Base-by-base conservation (phyloP, 148 eudicot species). In the Fagopyrum esculentum region DNA sequence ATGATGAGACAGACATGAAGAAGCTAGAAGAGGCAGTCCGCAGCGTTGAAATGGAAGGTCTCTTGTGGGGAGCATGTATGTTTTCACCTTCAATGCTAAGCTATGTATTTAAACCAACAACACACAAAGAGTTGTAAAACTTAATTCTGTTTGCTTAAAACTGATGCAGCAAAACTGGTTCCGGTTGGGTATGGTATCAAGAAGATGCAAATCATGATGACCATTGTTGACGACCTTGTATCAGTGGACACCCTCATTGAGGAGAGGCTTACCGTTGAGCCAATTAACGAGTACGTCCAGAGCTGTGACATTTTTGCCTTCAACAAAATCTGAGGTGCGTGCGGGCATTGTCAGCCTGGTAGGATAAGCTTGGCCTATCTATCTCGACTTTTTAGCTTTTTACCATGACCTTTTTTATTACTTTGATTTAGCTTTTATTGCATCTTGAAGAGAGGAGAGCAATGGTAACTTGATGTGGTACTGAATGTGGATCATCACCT, bases 1-100 rank as follows among this genome's bases (percentile, higher is more conserved):
- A 94, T 78, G 98, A 94, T 82, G 98, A 94, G 85, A 94, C 98
- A 0, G 98, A 94, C 85, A 94, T 92, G 98, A 83, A 90, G 83
- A 87, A 88, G 82, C 84, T 94, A 12, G 97, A 94, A 82, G 98
- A 92, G 85, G 84, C 88, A 77, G 98, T 94, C 47, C 97, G 98
- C 55, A 87, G 96, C 66, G 83, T 94, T 49, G 80, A 94, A 79
- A 69, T 89, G 93, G 85, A 83, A 51, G 98, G 97, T 73, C 96
- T 91, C 45, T 76, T 88, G 1, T 92, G 97, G 98, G 98, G 98
- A 88, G 97, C 97, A 75, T 87, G 98, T 93, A 93, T 52, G 82
- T 51, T 78, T 78, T 61, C 55, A 30, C 69, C 50, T 69, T 6
- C 10, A 5, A 22, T 9, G 13, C 13, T 60, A 8, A 22, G 10